Evolutionary conservation across 2,329 filamentous ascomycete species (phyloP), one percentile per base, ranked within the genome.

Genomic region (Fusarium nisikadoi): DNA sequence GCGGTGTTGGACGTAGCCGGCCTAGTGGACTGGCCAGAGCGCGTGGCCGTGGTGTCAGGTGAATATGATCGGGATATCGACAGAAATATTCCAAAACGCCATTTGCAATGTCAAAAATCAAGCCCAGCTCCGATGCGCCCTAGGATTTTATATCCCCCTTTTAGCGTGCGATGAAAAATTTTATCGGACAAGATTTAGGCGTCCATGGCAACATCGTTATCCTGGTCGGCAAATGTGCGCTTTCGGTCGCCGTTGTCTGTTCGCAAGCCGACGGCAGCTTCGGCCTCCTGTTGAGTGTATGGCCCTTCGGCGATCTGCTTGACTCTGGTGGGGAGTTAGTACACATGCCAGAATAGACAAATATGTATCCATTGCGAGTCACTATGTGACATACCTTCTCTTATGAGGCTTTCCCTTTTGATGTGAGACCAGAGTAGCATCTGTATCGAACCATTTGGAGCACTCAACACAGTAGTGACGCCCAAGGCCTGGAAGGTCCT

Each of bases 391-490:
- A 29, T 53, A 79, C 93, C 93, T 92, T 85, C 94, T 90, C 88
- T 95, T 98, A 84, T 99, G 96, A 72, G 93, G 94, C 84, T 98
- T 99, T 76, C 94, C 94, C 81, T 92, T 94, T 63, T 87, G 86
- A 83, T 99, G 96, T 33, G 89, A 86, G 39, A 87, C 86, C 64
- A 97, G 85, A 76, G 93, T 97, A 76, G 88, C 82, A 74, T 96
- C 93, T 54, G 91, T 92, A 81, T 98, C 95, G 81, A 97, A 98
- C 92, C 94, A 98, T 84, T 97, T 98, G 71, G 96, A 92, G 82
- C 96, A 99, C 82, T 97, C 93, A 20, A 92, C 86, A 82, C 96
- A 99, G 83, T 98, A 98, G 80, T 91, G 91, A 76, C 90, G 87
- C 31, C 96, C 96, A 53, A 98, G 86, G 0, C 91, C 95, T 6